Percentiles rank a stretch among this genome's conserved stretches.
Evolutionary conservation across 2,329 filamentous ascomycete species (phyloP).

Genomic region (Fusarium beomiforme): DNA sequence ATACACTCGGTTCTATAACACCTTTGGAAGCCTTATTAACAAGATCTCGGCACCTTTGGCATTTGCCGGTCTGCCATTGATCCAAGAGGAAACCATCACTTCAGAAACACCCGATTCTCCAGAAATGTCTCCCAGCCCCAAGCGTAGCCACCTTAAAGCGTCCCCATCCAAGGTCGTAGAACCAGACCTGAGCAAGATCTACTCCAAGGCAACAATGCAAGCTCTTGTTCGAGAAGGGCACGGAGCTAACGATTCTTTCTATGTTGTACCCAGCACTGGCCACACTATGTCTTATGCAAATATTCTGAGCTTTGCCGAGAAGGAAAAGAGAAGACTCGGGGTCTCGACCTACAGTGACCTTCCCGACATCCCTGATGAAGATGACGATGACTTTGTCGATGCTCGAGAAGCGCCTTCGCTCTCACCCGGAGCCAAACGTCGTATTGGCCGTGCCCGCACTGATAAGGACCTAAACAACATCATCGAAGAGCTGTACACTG

Average conservation of each 20-base stretch:
- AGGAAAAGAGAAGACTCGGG: constrained; percentile 69
- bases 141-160: constrained; percentile 51
- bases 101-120: constrained; percentile 49
- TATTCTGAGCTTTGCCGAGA: constrained; percentile 78
- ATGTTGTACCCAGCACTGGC: constrained; percentile 91
- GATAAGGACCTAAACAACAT: constrained; percentile 69
- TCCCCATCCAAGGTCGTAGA: constrained; percentile 43
- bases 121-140: constrained; percentile 52
- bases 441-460: constrained; percentile 52
- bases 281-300: constrained; percentile 94
- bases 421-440: constrained; percentile 54
- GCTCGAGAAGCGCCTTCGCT: constrained; percentile 73
- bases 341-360: constrained; percentile 62
- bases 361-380: constrained; percentile 63
- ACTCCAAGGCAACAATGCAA: constrained; percentile 84
- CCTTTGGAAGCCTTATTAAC: constrained; percentile 89
- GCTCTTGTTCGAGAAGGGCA: constrained; percentile 78
- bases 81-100: constrained; percentile 58
- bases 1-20: constrained; percentile 91
- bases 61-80: constrained; percentile 89
- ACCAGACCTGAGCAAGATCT: constrained; percentile 83
- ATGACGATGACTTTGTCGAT: constrained; percentile 90
- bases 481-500: constrained; percentile 86
- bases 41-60: constrained; percentile 89
- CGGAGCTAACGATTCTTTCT: constrained; percentile 81